Base-by-base conservation (phyloP, 2,329 filamentous ascomycete species). In the Trichoderma afroharzianum region DNA sequence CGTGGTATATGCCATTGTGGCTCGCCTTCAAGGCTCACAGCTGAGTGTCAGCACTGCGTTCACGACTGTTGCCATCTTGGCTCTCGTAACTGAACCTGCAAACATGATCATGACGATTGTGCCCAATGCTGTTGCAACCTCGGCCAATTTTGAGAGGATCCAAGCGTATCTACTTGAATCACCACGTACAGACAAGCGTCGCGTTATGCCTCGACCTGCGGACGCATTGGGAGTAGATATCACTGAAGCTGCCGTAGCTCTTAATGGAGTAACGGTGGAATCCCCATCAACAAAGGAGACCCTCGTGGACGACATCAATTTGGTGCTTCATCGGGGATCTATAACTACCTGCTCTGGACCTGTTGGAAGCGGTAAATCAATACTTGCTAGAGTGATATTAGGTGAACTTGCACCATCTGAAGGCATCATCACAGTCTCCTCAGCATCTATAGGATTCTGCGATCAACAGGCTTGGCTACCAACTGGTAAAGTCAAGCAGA, bases 101-200 rank as follows among this genome's bases (percentile, higher is more conserved):
- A 84, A 84, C 64, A 84, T 83, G 81, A 74, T 84, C 21, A 83
- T 83, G 82, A 82, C 82, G 0, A 79, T 82, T 21, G 70, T 83
- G 0, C 82, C 82, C 0, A 76, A 77, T 5, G 77, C 74, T 0
- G 74, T 83, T 0, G 78, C 78, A 0, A 76, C 79, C 0, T 76
- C 80, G 6, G 74, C 82, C 0, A 78, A 77, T 24, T 82, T 83
- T 62, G 79, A 81, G 15, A 77, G 81, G 15, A 82, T 84, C 4
- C 81, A 84, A 63, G 57, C 61, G 0, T 84, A 78, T 55, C 70
- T 83, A 1, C 74, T 80, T 1, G 73, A 74, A 33, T 71, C 73
- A 26, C 32, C 70, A 5, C 43, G 57, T 6, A 30, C 21, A 18
- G 70, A 72, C 28, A n/a, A 58, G 12, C 62, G 70, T 4, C 55